Evolutionary conservation across 306 rosid genomes (phyloP), one percentile per base, ranked within the genome.

Genomic region (Sesbania bispinosa): DNA sequence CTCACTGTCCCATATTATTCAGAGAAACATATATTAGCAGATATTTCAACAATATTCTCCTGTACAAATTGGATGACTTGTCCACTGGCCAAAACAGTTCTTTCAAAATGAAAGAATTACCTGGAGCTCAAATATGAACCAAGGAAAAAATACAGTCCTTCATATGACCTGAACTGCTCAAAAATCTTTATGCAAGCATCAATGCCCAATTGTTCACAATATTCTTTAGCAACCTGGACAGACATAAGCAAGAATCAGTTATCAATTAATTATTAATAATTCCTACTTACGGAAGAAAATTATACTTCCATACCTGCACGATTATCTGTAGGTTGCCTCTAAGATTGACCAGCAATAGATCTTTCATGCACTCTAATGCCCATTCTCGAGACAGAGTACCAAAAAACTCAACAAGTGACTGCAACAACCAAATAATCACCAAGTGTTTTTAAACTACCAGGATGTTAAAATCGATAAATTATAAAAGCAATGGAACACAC

Each of bases 361-460:
- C 99, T 83, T 95, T 95, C 99, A 95, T 95, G 54, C 99, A 95
- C 81, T 95, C 99, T 81, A 95, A 73, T 26, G 93, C 99, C 99
- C 99, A 95, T 79, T 95, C 99, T 29, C 82, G 83, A 16, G 99
- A 95, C 53, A 95, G 84, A 42, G 99, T 91, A 13, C 99, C 99
- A 13, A 95, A 95, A 80, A 91, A 95, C 77, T 95, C 99, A 50
- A 95, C 97, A 53, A 95, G 97, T 72, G 99, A 83, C 96, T 95
- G 87, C 62, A 82, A 70, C 35, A 67, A 85, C 43, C 41, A 29
- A 59, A 75, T 41, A 41, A 53, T 46, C 29, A 83, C 68, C 13
- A 54, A 59, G 71, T 59, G 77, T 59, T 65, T 43, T 1, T 6
- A 54, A 55, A 73, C 36, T 55, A 66, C 13, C 32, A 52, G 13